A percentile compares a stretch with the other conserved stretches of the same genome.
These are phyloP conservation scores for Macrolepiota albuminosa DNA, from an alignment of 768 basidiomycete species.

Conservation along the genomic window DNA sequence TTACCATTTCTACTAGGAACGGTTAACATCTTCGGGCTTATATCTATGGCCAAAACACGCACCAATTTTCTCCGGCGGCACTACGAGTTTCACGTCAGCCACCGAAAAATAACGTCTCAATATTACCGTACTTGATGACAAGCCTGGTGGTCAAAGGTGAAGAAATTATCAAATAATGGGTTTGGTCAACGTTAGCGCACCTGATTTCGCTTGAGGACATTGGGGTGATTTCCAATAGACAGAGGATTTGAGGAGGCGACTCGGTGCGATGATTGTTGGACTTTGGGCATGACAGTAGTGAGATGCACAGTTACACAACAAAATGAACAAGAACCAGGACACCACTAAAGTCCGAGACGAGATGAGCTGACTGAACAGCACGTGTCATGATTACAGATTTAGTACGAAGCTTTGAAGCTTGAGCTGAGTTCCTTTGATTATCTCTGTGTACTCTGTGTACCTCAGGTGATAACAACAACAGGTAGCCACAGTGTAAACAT, in stretches of 20 bases:
- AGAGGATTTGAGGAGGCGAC: slow-evolving; percentile 23
- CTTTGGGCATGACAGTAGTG: slow-evolving; percentile 34
- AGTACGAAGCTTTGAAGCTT: neutral
- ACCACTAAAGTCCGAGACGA: neutral
- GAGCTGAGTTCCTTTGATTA: neutral
- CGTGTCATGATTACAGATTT: slow-evolving; percentile 13
- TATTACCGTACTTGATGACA: slow-evolving; percentile 45
- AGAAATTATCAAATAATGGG: neutral
- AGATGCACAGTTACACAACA: neutral
- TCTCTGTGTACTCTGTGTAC: neutral
- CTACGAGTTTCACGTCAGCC: slow-evolving; percentile 31
- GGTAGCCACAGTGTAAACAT: neutral
- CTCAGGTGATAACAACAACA: neutral
- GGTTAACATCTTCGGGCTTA: neutral
- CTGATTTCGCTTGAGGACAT: slow-evolving; percentile 51
- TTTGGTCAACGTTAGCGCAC: slow-evolving; percentile 18
- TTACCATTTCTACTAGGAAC: slow-evolving; percentile 53
- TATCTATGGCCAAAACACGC: slow-evolving; percentile 19
- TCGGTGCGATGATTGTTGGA: slow-evolving; percentile 20
- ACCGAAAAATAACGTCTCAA: neutral
- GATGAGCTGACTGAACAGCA: slow-evolving; percentile 6
- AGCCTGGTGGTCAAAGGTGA: slow-evolving; percentile 29
- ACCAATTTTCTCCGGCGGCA: slow-evolving; percentile 75
- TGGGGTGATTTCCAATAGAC: slow-evolving; percentile 31
- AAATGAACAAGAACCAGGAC: slow-evolving; percentile 1